Base-by-base conservation (phyloP, 768 basidiomycete genomes). In the Trametes villosa region DNA sequence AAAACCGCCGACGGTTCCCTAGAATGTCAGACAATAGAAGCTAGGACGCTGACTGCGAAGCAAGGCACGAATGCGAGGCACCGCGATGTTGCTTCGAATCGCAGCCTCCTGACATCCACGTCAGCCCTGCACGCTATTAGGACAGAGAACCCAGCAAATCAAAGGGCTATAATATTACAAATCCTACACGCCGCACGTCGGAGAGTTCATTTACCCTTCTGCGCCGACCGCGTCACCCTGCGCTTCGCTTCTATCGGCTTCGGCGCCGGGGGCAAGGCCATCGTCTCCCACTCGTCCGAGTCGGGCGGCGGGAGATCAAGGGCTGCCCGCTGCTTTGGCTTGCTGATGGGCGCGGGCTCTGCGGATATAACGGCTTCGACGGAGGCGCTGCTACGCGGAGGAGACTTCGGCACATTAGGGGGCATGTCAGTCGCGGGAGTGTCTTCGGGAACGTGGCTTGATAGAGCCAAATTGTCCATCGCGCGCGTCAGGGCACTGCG, bases 301-400 rank as follows among this genome's bases (percentile, higher is more conserved):
- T 77, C 71, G 5, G 75, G 76, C 1, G 76, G 74, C 3, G 76
- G 76, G n/a, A 78, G 62, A 48, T 75, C 68, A 18, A 67, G 27
- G 7, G 13, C 44, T 26, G 44, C 20, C 9, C 22, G 8, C 44
- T 45, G 22, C 20, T 26, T 11, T 3, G 13, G 9, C n/a, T 26
- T 22, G 12, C 22, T 4, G 3, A 15, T 3, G 24, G 44, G 22
- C 7, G 9, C 44, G 12, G 20, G 22, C 22, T 13, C 11, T 20
- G 4, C 44, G 20, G 20, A 4, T 9, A 12, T 45, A 20, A 22
- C 24, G 13, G 22, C 3, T 38, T 38, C 20, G 3, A 9, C 22
- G 44, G 44, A 22, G 20, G 44, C 22, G 8, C 22, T 7, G 7
- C 22, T 12, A 26, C 13, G 24, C 44, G 22, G 36, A 38, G 36